Evolutionary conservation across 2,329 filamentous ascomycete species (phyloP), one percentile per base, ranked within the genome.

Genomic region (Scytalidium sp.): DNA sequence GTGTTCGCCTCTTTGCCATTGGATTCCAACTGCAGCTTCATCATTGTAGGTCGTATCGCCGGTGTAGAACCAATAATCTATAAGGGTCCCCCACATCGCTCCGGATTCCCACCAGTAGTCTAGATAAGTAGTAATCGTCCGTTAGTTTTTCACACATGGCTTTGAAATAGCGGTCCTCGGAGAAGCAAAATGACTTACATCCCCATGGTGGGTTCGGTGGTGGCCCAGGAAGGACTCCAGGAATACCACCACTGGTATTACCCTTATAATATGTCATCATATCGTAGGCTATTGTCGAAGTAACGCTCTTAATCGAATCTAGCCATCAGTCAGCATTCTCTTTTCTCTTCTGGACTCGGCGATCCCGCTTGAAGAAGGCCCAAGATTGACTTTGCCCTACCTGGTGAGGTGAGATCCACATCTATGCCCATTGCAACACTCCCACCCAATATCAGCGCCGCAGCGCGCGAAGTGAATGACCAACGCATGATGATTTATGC

Each of bases 11-110:
- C 78, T 75, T 64, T 85, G 82, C 61, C 75, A 78, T 60, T 81
- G 68, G 69, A 85, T 74, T 25, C 78, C 82, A 47, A 77, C 70
- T 23, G 69, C 74, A 15, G 75, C 68, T 32, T 78, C 70, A 27
- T 75, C 70, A 56, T 84, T 84, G 64, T 81, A 84, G 25, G 75
- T 72, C 19, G 68, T 65, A 57, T 84, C 81, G 32, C 77, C 78
- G 1, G 81, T 84, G 61, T 80, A 81, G 59, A 76, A 77, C 79
- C 80, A 84, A 58, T 84, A 84, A 56, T 84, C 79, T 25, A 85
- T 73, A 59, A 84, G 64, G 10, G 74, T 74, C 51, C 78, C 79
- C 60, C 80, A 81, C 78, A 82, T 81, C 32, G 78, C 79, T 43
- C 79, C 79, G n/a, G 78, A 76, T 64, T 81, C 77, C 80, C 80